phyloP scores from a whole-genome alignment of 371 early-diverging fungal genomes.

The Coemansia sp. region DNA sequence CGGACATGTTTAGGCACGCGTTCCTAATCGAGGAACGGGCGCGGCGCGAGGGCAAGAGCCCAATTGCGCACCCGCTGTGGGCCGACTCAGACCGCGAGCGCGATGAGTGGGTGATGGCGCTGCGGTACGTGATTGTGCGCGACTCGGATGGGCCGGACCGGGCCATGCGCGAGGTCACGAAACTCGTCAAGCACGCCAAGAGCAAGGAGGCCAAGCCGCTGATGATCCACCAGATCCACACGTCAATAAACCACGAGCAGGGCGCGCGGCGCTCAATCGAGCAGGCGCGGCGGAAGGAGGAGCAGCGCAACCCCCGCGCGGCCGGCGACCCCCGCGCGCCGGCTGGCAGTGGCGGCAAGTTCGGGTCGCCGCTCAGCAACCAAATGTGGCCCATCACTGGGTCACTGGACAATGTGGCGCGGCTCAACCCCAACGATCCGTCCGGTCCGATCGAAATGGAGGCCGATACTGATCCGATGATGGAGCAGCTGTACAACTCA shows the following conservation, averaged over 20 bases:
- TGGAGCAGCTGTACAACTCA: constrained; percentile 15
- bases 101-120: constrained; percentile 79
- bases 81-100: constrained; percentile 84
- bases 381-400: constrained; percentile 37
- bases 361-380: constrained; percentile 37
- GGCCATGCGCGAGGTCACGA: constrained; percentile 43
- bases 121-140: constrained; percentile 53
- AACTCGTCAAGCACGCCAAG: constrained; percentile 33
- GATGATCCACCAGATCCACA: constrained; percentile 50
- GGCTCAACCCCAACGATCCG: neutral
- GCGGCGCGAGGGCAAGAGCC: constrained; percentile 59
- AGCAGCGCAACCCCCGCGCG: constrained; percentile 14
- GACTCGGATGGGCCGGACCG: constrained; percentile 47
- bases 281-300: constrained; percentile 30
- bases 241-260: constrained; percentile 46
- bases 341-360: constrained; percentile 15
- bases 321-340: constrained; percentile 1
- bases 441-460: neutral
- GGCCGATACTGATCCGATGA: constrained; percentile 4
- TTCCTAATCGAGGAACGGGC: constrained; percentile 73
- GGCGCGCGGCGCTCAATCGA: constrained; percentile 44
- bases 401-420: constrained; percentile 20
- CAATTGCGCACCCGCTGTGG: constrained; percentile 75
- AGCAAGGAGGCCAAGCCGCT: constrained; percentile 39
- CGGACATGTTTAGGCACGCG: constrained; percentile 67